phyloP scores from a whole-genome alignment of 805 yeast genomes.

The Kregervanrija fluxuum region DNA sequence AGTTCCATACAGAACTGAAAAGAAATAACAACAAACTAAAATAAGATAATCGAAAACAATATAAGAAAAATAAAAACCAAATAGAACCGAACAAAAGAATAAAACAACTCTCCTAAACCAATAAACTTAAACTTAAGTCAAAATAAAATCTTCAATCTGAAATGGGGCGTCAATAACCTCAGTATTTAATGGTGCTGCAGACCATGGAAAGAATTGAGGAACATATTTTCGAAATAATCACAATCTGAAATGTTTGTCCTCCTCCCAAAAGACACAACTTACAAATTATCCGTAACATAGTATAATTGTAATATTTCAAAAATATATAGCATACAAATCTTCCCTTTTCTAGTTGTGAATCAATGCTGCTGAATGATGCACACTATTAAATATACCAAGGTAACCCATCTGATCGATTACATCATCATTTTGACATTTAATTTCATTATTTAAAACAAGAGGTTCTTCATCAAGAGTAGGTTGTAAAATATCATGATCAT shows the following conservation, averaged over 20 bases:
- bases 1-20: too few relatives aligned
- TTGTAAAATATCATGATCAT: background rate
- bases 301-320: too few relatives aligned
- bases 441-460: slow-evolving; percentile 5
- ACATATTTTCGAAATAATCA: too few relatives aligned
- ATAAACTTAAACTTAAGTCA: slow-evolving; percentile 1
- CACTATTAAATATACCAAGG: slow-evolving; percentile 30
- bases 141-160: slow-evolving; percentile 26
- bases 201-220: slow-evolving; percentile 14
- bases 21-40: background rate
- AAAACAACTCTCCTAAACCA: background rate
- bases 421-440: slow-evolving; percentile 12
- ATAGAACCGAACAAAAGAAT: background rate
- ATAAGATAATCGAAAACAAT: background rate
- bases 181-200: slow-evolving; percentile 34
- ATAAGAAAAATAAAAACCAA: background rate
- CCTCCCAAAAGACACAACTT: too few relatives aligned
- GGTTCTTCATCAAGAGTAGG: slow-evolving; percentile 4
- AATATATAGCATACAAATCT: too few relatives aligned
- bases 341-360: slow-evolving; percentile 2
- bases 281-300: too few relatives aligned
- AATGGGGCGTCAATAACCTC: slow-evolving; percentile 22
- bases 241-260: too few relatives aligned
- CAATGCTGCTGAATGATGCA: slow-evolving; percentile 37
- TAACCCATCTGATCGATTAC: slow-evolving; percentile 18